Base-by-base conservation (phyloP, 257 asterid species). In the Knoxia roxburghii region DNA sequence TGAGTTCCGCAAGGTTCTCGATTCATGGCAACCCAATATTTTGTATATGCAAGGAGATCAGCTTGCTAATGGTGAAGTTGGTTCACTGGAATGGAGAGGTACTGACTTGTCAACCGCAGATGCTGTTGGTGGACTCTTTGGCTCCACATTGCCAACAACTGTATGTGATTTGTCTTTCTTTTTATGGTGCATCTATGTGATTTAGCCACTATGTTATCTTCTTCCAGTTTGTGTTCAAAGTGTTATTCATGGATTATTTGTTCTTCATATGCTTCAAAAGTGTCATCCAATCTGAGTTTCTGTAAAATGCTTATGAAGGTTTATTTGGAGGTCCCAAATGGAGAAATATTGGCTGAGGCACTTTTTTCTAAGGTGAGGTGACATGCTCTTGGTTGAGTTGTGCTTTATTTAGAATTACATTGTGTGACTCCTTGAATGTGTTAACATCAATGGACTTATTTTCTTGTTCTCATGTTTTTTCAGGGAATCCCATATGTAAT, bases 401-500 rank as follows among this genome's bases (percentile, higher is more conserved):
- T 43, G 0, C 39, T 46, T 48, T 2, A 24, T 58, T 46, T 13
- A 45, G 35, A 64, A 1, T 72, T 46, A 55, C 46, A 5, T 58
- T 53, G 66, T 71, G 37, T 24, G 48, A 62, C n/a, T 72, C 49
- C 60, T 77, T 39, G 64, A 45, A 8, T 60, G 63, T 23, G 41
- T 37, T 59, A 61, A 53, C 54, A 68, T 61, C 50, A 20, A 73
- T 65, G 75, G 52, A 72, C 27, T 46, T 40, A 64, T 73, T 67
- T 75, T 62, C 52, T 52, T 52, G 55, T 46, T 11, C 61, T 75
- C 67, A 73, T 73, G 63, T 61, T 40, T 75, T 77, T 75, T 62
- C 85, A 94, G 98, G 99, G 99, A 63, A 70, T 94, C 73, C 87
- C 89, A 17, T 89, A 87, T 68, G 91, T 94, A 54, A 82, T 90